Base-by-base conservation (phyloP, 2,329 filamentous ascomycete species). In the Diplodia mutila region DNA sequence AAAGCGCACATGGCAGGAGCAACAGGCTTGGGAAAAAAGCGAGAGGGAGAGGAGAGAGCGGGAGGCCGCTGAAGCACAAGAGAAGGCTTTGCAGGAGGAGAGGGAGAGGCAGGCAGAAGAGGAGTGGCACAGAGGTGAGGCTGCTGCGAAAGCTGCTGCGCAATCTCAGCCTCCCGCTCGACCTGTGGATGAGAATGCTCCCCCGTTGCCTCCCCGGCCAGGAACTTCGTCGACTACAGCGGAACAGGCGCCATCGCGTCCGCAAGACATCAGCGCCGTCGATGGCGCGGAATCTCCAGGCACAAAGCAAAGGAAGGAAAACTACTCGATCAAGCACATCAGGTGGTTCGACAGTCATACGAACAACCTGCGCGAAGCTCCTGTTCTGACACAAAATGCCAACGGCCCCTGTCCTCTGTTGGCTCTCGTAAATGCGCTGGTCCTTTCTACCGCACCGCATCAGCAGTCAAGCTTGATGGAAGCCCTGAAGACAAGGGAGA, bases 351-450 rank as follows among this genome's bases (percentile, higher is more conserved):
- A 97, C 76, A 79, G 83, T 2, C 85, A 76, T 12, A 83, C 85
- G 0, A 77, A 83, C 1, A 84, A 86, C n/a, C 87, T 92, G 46
- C 86, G 92, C 52, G 85, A 86, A n/a, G 94, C 93, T 0, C 94
- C 95, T 0, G 93, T 98, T 67, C 82, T 98, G 49, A 89, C 96
- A 3, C 94, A 99, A 75, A 98, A 97, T 72, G 88, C 90, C 67
- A 99, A 99, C 73, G 95, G 95, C 0, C 95, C 95, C 0, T 99
- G 95, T 78, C 95, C 95, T 1, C 81, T 99, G 16, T 87, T 99
- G 29, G 95, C 95, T 2, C 84, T 99, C 5, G 94, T 98, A 68
- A 99, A 99, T 76, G 94, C 94, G 1, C 84, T 99, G 18, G 91
- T 93, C 0, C 81, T 99, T 66, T 94, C 93, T 2, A 94, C 93